Evolutionary conservation across 805 yeast species (phyloP).

Genomic region (Debaryomyces prosopidis): DNA sequence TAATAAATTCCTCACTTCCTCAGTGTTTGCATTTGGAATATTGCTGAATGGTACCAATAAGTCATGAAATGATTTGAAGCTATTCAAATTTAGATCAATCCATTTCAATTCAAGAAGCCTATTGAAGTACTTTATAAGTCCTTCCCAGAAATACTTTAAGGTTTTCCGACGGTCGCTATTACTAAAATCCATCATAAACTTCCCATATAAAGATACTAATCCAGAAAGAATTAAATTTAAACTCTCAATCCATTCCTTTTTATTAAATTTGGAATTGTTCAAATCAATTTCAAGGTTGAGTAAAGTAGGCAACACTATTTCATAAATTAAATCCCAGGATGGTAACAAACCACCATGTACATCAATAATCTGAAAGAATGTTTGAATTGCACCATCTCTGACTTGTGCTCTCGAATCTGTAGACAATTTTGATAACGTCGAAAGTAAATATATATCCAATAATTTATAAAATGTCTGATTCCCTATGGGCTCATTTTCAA

Average conservation of each 20-base stretch:
- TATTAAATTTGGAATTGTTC: conserved; percentile 23
- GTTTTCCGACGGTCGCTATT: conserved; percentile 12
- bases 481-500: conserved; percentile 7
- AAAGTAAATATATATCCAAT: conserved; percentile 48
- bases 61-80: conserved; percentile 55
- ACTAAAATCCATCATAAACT: conserved; percentile 45
- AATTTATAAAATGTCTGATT: conserved; percentile 10
- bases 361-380: conserved; percentile 79
- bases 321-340: conserved; percentile 69
- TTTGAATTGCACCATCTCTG: conserved; percentile 85
- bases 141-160: conserved; percentile 46
- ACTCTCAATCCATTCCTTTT: conserved; percentile 60
- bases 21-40: conserved; percentile 1
- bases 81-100: conserved; percentile 53
- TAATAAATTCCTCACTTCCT: conserved; percentile 32
- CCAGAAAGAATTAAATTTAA: conserved; percentile 64
- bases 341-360: conserved; percentile 58
- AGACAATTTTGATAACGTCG: conserved; percentile 62
- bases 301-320: conserved; percentile 60
- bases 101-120: conserved; percentile 40
- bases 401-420: conserved; percentile 73
- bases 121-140: conserved; percentile 51
- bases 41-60: conserved; percentile 38
- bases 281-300: conserved; percentile 24
- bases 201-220: conserved; percentile 56